Evolutionary conservation across 257 asterid species (phyloP).

Genomic region (Plantago ovata): DNA sequence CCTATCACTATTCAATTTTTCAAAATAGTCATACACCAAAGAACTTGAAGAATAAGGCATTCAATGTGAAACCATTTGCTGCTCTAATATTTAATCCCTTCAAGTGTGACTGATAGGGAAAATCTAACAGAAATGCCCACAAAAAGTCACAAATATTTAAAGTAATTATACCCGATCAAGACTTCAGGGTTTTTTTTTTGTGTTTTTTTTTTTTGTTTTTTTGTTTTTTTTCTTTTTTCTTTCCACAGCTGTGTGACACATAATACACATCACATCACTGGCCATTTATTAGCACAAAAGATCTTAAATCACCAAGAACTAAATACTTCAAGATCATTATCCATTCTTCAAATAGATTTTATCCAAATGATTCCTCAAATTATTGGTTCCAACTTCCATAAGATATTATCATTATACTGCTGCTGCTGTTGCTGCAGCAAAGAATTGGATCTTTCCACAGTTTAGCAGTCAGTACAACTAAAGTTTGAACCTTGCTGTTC

Average conservation of each 20-base stretch:
- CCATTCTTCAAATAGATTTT: neutral
- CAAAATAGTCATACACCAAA: conserved; percentile 2
- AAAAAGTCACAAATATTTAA: neutral
- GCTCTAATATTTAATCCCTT: neutral
- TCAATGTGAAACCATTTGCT: conserved; percentile 8
- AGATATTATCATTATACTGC: no score
- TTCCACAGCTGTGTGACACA: neutral
- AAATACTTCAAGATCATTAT: neutral
- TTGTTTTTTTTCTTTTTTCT: neutral
- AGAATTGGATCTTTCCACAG: no score
- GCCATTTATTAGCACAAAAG: neutral
- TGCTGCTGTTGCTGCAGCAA: no score
- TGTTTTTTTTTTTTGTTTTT: no score
- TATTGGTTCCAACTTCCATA: neutral
- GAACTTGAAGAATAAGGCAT: conserved; percentile 5
- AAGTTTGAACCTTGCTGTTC: neutral
- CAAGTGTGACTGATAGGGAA: conserved; percentile 1
- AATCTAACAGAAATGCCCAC: neutral
- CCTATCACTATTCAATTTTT: neutral
- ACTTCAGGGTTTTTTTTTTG: neutral
- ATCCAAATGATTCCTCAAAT: neutral
- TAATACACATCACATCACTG: neutral
- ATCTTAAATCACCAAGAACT: neutral
- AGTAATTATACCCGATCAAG: neutral
- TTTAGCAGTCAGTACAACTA: neutral